Base-by-base conservation (phyloP, 768 basidiomycete species). In the Amanita molliuscula region DNA sequence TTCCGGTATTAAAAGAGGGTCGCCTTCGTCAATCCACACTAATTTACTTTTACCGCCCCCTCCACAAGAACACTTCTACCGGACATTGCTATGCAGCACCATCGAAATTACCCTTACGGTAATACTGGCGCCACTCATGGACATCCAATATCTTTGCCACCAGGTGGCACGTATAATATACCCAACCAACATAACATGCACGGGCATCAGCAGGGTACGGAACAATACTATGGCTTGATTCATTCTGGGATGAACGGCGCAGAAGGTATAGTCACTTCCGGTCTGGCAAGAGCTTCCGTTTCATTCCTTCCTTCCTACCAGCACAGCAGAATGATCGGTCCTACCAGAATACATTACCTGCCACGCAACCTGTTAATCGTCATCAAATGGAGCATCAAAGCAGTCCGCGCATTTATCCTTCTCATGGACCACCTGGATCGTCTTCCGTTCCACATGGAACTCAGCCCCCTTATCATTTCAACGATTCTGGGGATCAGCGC, bases 31-130 rank as follows among this genome's bases (percentile, higher is more conserved):
- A 31, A 34, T 34, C 48, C 26, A 46, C 54, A 45, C 54, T 53
- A 20, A 50, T 37, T 58, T 56, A 36, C 52, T 57, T 36, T 44
- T 49, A 42, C 57, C 54, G n/a, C 52, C 53, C 11, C 50, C 45
- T 21, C 33, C 57, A 37, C 28, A 29, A 40, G 51, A 9, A 55
- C 59, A 35, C 56, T 56, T 10, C 62, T 59, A 38, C 60, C 61
- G 16, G 21, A 25, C 36, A 25, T 29, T 26, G 29, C 31, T 10
- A 50, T 50, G 49, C 66, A 74, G 47, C 66, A 71, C 53, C 57
- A 67, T 53, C 73, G 71, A 43, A 57, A 66, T 36, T 74, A 71
- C 57, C 53, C 69, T 26, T 75, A 71, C 54, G 72, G 72, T 44
- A 67, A 68, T 53, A 62, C 62, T 52, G 59, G 51, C 45, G 58